Evolutionary conservation across 305 asterid genomes (phyloP).

Genomic region (Fraxinus velutina): DNA sequence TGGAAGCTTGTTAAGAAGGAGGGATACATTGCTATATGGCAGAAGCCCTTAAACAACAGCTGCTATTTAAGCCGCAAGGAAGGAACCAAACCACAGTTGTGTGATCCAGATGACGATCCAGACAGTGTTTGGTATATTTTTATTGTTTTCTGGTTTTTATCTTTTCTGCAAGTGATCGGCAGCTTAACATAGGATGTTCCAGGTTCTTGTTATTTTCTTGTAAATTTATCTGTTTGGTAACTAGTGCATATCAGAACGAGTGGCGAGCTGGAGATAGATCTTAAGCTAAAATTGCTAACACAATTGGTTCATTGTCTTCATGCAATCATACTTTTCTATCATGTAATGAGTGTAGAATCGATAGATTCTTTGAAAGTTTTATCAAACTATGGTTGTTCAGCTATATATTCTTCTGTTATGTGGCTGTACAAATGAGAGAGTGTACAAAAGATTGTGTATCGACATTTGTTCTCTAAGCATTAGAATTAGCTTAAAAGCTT

Average conservation of each 20-base stretch:
- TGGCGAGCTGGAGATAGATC: not conserved
- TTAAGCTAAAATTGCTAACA: not conserved
- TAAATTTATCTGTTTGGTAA: not conserved
- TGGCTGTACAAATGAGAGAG: not conserved
- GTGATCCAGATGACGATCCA: slow-evolving; percentile 80
- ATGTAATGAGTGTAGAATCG: not conserved
- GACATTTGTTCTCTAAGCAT: not conserved
- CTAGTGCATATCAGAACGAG: not conserved
- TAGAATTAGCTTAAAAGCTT: not conserved
- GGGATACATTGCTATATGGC: slow-evolving; percentile 92
- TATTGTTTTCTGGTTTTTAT: slow-evolving; percentile 6
- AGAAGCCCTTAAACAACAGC: slow-evolving; percentile 77
- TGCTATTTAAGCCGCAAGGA: slow-evolving; percentile 71
- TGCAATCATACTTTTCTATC: not conserved
- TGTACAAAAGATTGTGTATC: not conserved
- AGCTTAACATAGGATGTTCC: not conserved
- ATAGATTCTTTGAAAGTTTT: not conserved
- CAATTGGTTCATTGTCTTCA: not conserved
- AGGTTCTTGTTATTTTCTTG: not conserved
- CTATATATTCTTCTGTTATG: not conserved
- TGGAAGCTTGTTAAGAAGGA: slow-evolving; percentile 92
- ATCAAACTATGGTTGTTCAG: not conserved
- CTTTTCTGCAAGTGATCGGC: not conserved
- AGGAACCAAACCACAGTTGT: slow-evolving; percentile 67
- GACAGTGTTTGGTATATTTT: slow-evolving; percentile 72